Evolutionary conservation across 1,284 basidiomycete genomes (phyloP).

Genomic region (Cystobasidium pallidum): DNA sequence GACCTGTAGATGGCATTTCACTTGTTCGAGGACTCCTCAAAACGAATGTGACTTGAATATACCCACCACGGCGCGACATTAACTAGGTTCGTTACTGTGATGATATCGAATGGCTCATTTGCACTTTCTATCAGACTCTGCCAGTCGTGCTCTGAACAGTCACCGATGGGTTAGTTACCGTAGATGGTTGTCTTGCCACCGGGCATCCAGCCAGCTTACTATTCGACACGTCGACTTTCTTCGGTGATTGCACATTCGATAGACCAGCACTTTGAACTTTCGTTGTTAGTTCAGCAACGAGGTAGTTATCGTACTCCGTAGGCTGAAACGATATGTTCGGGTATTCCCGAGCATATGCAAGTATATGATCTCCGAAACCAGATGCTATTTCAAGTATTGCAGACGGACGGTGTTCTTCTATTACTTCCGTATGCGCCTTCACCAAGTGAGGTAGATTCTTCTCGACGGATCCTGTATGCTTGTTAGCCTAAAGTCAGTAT

Average conservation of each 20-base stretch:
- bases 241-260: constrained; percentile 10
- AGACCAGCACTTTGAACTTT: not conserved
- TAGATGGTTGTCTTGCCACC: not conserved
- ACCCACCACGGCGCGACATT: constrained; percentile 43
- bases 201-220: constrained; percentile 1
- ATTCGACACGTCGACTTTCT: constrained; percentile 29
- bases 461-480: constrained; percentile 24
- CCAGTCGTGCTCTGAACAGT: constrained; percentile 22
- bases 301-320: constrained; percentile 37
- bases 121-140: not conserved
- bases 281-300: constrained; percentile 14
- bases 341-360: constrained; percentile 32
- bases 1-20: not conserved
- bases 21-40: constrained; percentile 2
- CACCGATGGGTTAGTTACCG: not conserved
- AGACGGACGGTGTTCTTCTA: not conserved
- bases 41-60: too few relatives aligned
- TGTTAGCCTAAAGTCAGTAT: not conserved
- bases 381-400: constrained; percentile 37
- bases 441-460: constrained; percentile 37
- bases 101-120: constrained; percentile 22
- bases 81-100: constrained; percentile 34
- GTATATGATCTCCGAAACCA: constrained; percentile 37
- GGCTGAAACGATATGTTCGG: constrained; percentile 26
- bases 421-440: constrained; percentile 13